phyloP scores from a whole-genome alignment of 805 yeast species.

The Candida insectorum region DNA sequence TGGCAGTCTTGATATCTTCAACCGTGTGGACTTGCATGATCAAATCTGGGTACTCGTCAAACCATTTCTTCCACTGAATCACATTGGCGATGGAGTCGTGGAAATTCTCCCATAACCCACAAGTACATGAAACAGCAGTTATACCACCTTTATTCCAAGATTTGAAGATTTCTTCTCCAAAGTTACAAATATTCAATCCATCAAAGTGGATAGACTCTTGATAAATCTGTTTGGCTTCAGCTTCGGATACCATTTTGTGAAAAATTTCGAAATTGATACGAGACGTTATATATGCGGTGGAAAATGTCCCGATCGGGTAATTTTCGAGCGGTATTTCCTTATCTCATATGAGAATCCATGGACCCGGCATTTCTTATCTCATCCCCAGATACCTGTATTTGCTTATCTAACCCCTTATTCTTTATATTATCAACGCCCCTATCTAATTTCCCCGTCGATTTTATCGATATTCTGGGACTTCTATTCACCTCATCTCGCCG shows the following conservation, averaged over 20 bases:
- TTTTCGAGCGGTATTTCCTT: not conserved
- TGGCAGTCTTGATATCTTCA: constrained; percentile 10
- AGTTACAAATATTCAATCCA: constrained; percentile 10
- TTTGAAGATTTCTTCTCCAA: constrained; percentile 10
- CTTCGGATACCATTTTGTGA: constrained; percentile 5
- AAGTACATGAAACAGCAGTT: constrained; percentile 10
- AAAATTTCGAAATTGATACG: not conserved
- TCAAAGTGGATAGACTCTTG: constrained; percentile 9
- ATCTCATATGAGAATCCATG: no score
- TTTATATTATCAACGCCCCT: no score
- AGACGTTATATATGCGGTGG: not conserved
- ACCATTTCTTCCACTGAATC: constrained; percentile 12
- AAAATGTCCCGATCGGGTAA: not conserved
- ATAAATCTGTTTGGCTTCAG: constrained; percentile 9
- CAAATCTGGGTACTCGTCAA: constrained; percentile 9
- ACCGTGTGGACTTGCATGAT: constrained; percentile 11
- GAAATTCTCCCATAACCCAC: constrained; percentile 12
- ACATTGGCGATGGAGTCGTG: constrained; percentile 9
- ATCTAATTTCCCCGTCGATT: no score
- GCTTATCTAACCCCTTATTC: no score
- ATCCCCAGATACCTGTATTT: no score
- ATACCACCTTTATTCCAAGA: constrained; percentile 10
- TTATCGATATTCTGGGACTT: no score
- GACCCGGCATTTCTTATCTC: no score
- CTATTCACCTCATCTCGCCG: no score